Base-by-base conservation (phyloP, 306 rosid species). In the Cicer yamashitae region DNA sequence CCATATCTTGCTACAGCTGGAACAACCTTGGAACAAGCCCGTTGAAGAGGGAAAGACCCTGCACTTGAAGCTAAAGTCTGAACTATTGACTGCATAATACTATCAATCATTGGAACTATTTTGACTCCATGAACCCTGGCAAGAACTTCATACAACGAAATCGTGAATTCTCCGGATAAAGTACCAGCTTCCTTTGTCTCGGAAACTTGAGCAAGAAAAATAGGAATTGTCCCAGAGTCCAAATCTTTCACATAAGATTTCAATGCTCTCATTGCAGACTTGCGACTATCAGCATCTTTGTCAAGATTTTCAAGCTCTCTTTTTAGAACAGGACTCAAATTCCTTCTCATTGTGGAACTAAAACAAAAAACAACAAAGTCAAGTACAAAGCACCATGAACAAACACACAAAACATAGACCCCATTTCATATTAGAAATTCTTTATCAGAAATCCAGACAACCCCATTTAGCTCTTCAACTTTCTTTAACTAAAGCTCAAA, bases 21-120 rank as follows among this genome's bases (percentile, higher is more conserved):
- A 69, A 91, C 96, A 56, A 91, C 96, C 79, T 86, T 91, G 0
- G 98, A 94, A 74, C 98, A 94, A 3, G 96, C 97, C 67, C 90
- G 97, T 71, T 90, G 97, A 25, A 94, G 93, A 65, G 96, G 91
- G 71, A 90, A 87, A 61, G 96, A 91, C 47, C 96, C 93, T 0
- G 89, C 94, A 80, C 98, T 91, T 3, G 91, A 91, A 77, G 94
- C 89, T 67, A 94, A 84, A 48, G 94, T 90, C 82, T 90, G 91
- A 85, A 90, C 79, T 6, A 94, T 89, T 47, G 91, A 87, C 44
- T 79, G 74, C 96, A 91, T 90, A 15, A 94, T 94, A 51, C 77
- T 89, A 70, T 85, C 85, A 25, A 94, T 86, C 83, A 87, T 75
- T 2, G 96, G 96, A 70, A 91, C 93, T 52, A 94, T 91, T 67